Conservation (phyloP, 2,329 filamentous ascomycete species). For the Epichloe scottii region DNA sequence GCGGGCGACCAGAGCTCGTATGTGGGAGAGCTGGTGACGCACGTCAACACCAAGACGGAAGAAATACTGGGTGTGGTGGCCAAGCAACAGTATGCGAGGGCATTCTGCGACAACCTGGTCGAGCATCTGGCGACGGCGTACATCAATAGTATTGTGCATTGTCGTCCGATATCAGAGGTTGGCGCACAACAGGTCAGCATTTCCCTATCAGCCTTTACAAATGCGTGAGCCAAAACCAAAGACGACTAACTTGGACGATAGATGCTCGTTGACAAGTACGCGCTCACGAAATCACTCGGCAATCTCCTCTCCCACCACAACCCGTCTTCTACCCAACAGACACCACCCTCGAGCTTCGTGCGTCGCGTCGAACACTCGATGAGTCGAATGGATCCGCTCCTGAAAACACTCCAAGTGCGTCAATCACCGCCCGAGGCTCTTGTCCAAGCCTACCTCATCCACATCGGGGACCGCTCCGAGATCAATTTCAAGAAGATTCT, state of each 20-base stretch:
- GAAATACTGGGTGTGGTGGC: constrained; percentile 68
- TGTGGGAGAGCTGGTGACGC: constrained; percentile 65
- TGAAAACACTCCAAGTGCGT: constrained; percentile 93
- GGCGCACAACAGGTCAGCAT: constrained; percentile 71
- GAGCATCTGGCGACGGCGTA: constrained; percentile 73
- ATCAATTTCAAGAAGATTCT: constrained; percentile 93
- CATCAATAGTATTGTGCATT: constrained; percentile 73
- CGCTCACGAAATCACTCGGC: constrained; percentile 67
- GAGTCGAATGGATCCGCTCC: constrained; percentile 75
- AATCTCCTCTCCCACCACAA: constrained; percentile 55
- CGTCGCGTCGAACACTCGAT: constrained; percentile 79
- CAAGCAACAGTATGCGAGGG: constrained; percentile 87
- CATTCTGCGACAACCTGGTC: constrained; percentile 92
- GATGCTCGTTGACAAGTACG: constrained; percentile 95
- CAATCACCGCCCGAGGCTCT: constrained; percentile 84
- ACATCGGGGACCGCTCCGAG: constrained; percentile 87
- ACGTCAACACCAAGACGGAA: constrained; percentile 56
- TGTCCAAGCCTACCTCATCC: constrained; percentile 94
- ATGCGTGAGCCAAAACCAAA: too few species aligned
- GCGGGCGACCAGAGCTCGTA: constrained; percentile 92
- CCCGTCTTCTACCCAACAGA: constrained; percentile 27
- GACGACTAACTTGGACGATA: constrained; percentile 22
- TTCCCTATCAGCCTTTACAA: background rate
- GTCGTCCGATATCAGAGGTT: constrained; percentile 81
- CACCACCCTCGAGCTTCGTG: constrained; percentile 50